Conservation (phyloP, 2,329 filamentous ascomycete genomes). For the Ceratocystis cubensis region DNA sequence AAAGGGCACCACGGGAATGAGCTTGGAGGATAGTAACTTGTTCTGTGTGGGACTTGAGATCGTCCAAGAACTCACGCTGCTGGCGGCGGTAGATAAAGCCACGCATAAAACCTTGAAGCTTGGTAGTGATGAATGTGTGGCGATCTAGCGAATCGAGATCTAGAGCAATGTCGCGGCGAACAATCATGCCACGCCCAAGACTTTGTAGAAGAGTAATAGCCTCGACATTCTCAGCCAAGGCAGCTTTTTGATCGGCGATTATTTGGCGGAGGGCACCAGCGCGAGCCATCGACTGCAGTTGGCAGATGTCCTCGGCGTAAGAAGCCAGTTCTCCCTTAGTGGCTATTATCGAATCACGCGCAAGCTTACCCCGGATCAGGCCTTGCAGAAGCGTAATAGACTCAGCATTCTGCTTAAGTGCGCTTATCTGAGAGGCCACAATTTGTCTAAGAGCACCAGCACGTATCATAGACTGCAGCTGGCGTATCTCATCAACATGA, state of each 20-base stretch:
- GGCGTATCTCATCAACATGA: conserved; percentile 33
- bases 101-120: conserved; percentile 54
- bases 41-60: conserved; percentile 55
- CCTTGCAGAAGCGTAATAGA: conserved; percentile 35
- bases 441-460: conserved; percentile 43
- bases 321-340: conserved; percentile 38
- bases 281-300: conserved; percentile 41
- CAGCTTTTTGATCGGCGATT: conserved; percentile 37
- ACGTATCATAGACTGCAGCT: conserved; percentile 41
- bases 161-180: conserved; percentile 37
- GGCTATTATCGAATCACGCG: conserved; percentile 34
- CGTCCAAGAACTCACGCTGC: conserved; percentile 50
- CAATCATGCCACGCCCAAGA: conserved; percentile 47
- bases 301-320: conserved; percentile 34
- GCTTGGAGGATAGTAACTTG: conserved; percentile 61
- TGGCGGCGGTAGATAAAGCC: conserved; percentile 52
- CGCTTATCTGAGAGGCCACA: conserved; percentile 36
- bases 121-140: conserved; percentile 43
- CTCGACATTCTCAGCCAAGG: conserved; percentile 35
- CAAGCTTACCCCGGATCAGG: conserved; percentile 35
- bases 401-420: conserved; percentile 36
- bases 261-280: conserved; percentile 43
- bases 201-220: conserved; percentile 44
- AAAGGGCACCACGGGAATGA: conserved; percentile 63
- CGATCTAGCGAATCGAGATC: conserved; percentile 44